Evolutionary conservation across 306 rosid genomes (phyloP).

Genomic region (Coriaria nepalensis): DNA sequence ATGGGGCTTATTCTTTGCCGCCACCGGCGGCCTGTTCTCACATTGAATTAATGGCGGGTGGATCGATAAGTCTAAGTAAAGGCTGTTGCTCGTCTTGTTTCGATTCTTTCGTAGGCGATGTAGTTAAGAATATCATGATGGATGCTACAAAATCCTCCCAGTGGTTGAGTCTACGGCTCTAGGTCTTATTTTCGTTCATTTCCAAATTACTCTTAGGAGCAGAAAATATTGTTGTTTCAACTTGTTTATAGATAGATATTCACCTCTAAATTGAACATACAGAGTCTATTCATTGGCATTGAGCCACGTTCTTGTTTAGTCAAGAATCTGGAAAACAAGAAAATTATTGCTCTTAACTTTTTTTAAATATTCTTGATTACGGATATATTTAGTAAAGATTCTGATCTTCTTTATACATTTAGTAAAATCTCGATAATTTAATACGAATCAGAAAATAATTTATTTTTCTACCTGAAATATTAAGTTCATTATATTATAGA

Average conservation of each 20-base stretch:
- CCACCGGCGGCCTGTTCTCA: slow-evolving; percentile 59
- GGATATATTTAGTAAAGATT: too few species aligned
- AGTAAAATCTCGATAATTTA: too few species aligned
- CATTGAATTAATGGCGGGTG: slow-evolving; percentile 43
- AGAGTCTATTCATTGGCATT: too few species aligned
- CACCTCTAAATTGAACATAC: too few species aligned
- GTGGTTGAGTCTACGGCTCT: slow-evolving; percentile 57
- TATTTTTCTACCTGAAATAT: too few species aligned
- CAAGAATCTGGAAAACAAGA: too few species aligned
- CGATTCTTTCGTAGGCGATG: slow-evolving; percentile 49
- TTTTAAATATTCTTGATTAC: not conserved
- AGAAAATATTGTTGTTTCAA: slow-evolving; percentile 30
- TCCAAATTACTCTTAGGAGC: slow-evolving; percentile 17
- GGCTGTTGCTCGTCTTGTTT: slow-evolving; percentile 83
- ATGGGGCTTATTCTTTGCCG: slow-evolving; percentile 35
- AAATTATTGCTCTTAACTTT: too few species aligned
- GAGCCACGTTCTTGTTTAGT: too few species aligned
- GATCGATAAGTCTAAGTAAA: slow-evolving; percentile 40
- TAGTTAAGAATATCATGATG: slow-evolving; percentile 46
- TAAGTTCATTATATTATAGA: too few species aligned
- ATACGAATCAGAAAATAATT: too few species aligned
- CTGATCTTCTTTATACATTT: too few species aligned
- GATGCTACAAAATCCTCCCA: slow-evolving; percentile 29
- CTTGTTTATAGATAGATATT: slow-evolving; percentile 50
- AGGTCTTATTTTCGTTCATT: slow-evolving; percentile 23